Conservation (phyloP, 306 rosid species). For the Senna siamea region DNA sequence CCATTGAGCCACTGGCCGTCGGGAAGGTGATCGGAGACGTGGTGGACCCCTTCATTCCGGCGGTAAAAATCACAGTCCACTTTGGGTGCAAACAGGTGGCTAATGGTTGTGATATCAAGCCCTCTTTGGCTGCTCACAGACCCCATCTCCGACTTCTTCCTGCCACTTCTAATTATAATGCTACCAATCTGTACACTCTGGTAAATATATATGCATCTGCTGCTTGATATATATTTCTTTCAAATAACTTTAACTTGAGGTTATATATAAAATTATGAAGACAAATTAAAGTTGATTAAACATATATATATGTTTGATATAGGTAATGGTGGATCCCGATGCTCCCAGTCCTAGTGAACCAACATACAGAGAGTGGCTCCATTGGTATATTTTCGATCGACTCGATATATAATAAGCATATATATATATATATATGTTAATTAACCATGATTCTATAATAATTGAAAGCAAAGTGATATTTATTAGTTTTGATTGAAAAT, state of each 20-base stretch:
- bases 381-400: no score
- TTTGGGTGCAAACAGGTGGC: slow-evolving; percentile 23
- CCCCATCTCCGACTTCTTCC: slow-evolving; percentile 15
- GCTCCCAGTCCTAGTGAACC: slow-evolving; percentile 41
- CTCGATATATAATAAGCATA: no score
- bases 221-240: not conserved
- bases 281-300: no score
- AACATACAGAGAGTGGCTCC: slow-evolving; percentile 36
- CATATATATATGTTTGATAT: not conserved
- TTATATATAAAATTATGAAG: not conserved
- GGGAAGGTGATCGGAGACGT: slow-evolving; percentile 34
- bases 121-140: slow-evolving; percentile 23
- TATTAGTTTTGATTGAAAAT: no score
- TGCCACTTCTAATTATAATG: not conserved
- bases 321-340: slow-evolving; percentile 42
- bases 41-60: slow-evolving; percentile 4
- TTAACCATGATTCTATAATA: no score
- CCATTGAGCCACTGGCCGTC: not conserved
- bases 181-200: slow-evolving; percentile 18
- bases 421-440: no score
- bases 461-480: no score
- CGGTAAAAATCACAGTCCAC: not conserved
- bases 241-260: not conserved
- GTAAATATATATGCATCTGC: not conserved
- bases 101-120: slow-evolving; percentile 30